A percentile compares a stretch with the other conserved stretches of the same genome.
Conservation (phyloP, 225 moss, liverwort and hornwort species). For the Asterella californica region DNA sequence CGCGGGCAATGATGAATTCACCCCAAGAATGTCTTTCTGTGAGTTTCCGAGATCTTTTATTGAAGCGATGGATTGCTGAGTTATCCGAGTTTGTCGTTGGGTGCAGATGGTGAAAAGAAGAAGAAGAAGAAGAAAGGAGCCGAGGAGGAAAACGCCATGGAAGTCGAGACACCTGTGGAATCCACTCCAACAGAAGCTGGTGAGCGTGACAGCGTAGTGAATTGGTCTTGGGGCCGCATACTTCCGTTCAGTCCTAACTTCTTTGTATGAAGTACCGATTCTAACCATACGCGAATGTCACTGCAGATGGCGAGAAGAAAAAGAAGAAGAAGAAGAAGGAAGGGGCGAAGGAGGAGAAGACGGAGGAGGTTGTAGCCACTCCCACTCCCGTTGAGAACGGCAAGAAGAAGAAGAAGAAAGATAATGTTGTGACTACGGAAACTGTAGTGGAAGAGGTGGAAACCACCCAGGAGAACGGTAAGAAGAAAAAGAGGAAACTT, state of each 20-base stretch:
- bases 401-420: slow-evolving; percentile 24
- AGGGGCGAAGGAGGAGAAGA: not conserved
- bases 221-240: not conserved
- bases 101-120: slow-evolving; percentile 37
- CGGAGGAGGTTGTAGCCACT: slow-evolving; percentile 1
- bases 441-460: slow-evolving; percentile 11
- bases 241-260: not conserved
- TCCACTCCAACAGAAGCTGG: slow-evolving; percentile 12
- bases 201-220: not conserved
- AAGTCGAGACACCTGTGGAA: slow-evolving; percentile 8
- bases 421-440: not conserved
- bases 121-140: slow-evolving; percentile 25
- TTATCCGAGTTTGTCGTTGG: not conserved
- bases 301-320: slow-evolving; percentile 33
- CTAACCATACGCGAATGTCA: not conserved
- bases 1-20: no score
- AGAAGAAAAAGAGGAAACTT: slow-evolving; percentile 22
- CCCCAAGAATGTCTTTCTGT: not conserved
- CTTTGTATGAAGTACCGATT: not conserved
- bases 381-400: slow-evolving; percentile 18
- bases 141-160: not conserved
- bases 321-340: slow-evolving; percentile 32
- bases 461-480: slow-evolving; percentile 2
- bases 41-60: no score
- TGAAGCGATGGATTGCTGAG: not conserved